Evolutionary conservation across 148 eudicot genomes (phyloP), one percentile per base, ranked within the genome.

Genomic region (Rhododendron vialii): DNA sequence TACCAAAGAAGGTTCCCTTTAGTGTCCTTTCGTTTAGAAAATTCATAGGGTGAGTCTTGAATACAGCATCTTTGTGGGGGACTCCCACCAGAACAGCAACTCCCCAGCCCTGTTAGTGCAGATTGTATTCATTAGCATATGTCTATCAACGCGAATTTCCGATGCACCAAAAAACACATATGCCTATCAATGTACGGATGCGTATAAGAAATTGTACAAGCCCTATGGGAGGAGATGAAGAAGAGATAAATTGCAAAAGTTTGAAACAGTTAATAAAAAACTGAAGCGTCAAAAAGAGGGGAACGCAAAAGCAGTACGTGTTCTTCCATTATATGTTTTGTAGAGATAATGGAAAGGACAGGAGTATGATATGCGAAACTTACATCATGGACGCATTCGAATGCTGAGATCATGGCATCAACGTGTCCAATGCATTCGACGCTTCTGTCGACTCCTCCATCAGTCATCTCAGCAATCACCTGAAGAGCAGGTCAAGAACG

Each of bases 331-430:
- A 24, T 63, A 24, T 59, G 67, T 14, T 63, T 63, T 15, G 28
- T 63, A 2, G 28, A 63, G 30, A 24, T 63, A 63, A 55, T 55
- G 59, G 59, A 17, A 55, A 55, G 5, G 59, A 15, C 59, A 17
- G 59, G 59, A 55, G 59, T 14, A 55, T 17, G 38, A 15, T 35
- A 22, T 51, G 43, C 12, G 3, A 77, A 84, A 57, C 92, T 28
- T 92, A 94, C 98, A 91, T 95, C 98, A 84, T 95, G 98, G 85
- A 94, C 95, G 78, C 97, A 94, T 89, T 95, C 97, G 36, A 94
- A 95, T 30, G 98, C 98, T 28, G 97, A 93, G 57, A 95, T 95
- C 97, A 94, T 95, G 15, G 93, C 92, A 71, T 93, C 91, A 36
- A 91, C 81, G 71, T 92, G 89, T 76, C 95, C 98, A 1, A 94